Conservation (phyloP, 208 protist genomes). For the Leishmania mexicana region DNA sequence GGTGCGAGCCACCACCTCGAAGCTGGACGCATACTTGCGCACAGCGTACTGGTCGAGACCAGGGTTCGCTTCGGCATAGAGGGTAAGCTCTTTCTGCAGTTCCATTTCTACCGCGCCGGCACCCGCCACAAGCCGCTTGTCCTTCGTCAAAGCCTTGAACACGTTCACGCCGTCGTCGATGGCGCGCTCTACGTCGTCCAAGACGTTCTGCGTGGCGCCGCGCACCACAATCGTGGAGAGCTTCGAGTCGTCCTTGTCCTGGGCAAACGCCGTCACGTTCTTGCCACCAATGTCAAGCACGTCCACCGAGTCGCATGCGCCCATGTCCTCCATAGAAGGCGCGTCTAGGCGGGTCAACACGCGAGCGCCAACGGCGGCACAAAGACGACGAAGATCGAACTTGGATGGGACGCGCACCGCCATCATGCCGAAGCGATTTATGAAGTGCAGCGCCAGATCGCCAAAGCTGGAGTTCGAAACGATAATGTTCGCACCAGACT, state of each 20-base stretch:
- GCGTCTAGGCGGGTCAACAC: conserved; percentile 92
- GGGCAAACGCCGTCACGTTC: conserved; percentile 95
- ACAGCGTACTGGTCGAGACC: conserved; percentile 99
- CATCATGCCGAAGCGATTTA: conserved; percentile 98
- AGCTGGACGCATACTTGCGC: conserved; percentile 97
- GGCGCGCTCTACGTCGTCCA: conserved; percentile 97
- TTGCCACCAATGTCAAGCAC: conserved; percentile 97
- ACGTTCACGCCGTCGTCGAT: conserved; percentile 99
- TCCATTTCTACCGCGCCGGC: conserved; percentile 98
- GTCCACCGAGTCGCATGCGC: conserved; percentile 94
- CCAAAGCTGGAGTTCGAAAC: conserved; percentile 97
- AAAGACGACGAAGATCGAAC: conserved; percentile 99
- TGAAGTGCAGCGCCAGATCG: conserved; percentile 99
- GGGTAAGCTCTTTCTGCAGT: conserved; percentile 83
- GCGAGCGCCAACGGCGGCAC: conserved; percentile 96
- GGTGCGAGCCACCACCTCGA: conserved; percentile 97
- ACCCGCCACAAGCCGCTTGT: conserved; percentile 96
- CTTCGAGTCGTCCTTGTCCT: conserved; percentile 91
- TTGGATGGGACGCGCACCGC: conserved; percentile 98
- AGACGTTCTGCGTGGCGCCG: conserved; percentile 97
- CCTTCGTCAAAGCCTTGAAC: conserved; percentile 96
- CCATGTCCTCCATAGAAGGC: conserved; percentile 96
- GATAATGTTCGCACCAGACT: conserved; percentile 97
- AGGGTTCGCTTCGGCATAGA: conserved; percentile 88
- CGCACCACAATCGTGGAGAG: conserved; percentile 99